Evolutionary conservation across 2,329 filamentous ascomycete species (phyloP), one percentile per base, ranked within the genome.

Genomic region (Orbilia javanica): DNA sequence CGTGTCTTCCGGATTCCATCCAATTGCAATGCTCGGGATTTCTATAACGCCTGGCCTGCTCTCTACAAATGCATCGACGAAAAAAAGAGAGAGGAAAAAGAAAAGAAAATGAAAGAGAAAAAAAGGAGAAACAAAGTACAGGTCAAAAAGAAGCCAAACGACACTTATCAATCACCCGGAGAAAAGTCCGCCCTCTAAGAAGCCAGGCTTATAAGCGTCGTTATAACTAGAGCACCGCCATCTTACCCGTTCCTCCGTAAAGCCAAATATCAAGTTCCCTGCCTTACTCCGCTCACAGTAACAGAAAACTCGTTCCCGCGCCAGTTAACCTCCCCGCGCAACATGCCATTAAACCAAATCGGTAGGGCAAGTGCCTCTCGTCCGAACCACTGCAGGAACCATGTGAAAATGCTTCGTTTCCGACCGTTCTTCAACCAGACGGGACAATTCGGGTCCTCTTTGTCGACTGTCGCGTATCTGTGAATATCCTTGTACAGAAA

Each of bases 301-400:
- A 78, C 74, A 29, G 74, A 78, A 57, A 78, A 78, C 7, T 78
- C 74, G 62, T 78, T 71, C 34, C 94, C 95, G 69, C 96, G 87
- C 96, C 96, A 99, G 65, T 89, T 89, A 0, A 99, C 93, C 1
- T 92, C 90, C 0, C 96, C 96, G n/a, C 95, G 91, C 81, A 93
- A 89, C 20, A 97, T 92, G 0, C 96, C 96, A 89, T 91, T 94
- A 0, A 89, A 86, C 96, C 96, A 99, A 75, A 99, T 91, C 0
- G 94, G 94, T 53, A 97, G 86, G 0, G 96, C 94, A 7, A 97
- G 86, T 0, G 89, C 80, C 84, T 99, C 96, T 34, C 96, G 87
- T 0, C 92, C 93, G 0, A 97, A 81, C 96, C 96, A 99, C 0
- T 94, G 92, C 4, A 88, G 83, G 3, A 96, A 82, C 92, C 94